A percentile compares a stretch with the other conserved stretches of the same genome.
Evolutionary conservation across 306 rosid genomes (phyloP).

Genomic region (Hylodesmum podocarpum): DNA sequence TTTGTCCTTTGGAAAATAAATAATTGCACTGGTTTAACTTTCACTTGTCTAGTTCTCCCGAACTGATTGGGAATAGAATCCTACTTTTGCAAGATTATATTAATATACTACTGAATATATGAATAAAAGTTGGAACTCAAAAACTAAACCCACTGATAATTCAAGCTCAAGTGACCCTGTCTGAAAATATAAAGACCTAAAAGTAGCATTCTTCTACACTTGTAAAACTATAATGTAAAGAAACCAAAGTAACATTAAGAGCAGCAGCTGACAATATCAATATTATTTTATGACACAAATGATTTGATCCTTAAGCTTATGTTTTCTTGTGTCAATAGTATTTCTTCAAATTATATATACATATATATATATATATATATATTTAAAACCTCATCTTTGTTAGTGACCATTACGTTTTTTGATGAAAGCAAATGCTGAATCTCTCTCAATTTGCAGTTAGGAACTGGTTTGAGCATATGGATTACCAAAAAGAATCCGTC

Average conservation of each 20-base stretch:
- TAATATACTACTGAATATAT: not conserved
- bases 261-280: not conserved
- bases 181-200: constrained; percentile 1
- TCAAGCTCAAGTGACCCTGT: not conserved
- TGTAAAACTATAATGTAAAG: not conserved
- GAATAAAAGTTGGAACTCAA: not conserved
- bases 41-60: not conserved
- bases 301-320: not conserved
- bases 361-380: too few species aligned
- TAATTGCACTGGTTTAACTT: not conserved
- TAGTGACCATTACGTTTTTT: not conserved
- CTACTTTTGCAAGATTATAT: not conserved
- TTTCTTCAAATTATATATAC: not conserved
- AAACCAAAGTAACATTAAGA: constrained; percentile 11
- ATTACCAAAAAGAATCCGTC: constrained; percentile 89
- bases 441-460: constrained; percentile 66
- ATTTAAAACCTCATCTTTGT: not conserved
- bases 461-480: constrained; percentile 91
- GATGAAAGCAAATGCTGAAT: constrained; percentile 7
- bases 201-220: not conserved
- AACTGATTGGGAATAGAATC: not conserved
- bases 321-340: not conserved
- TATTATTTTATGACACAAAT: not conserved
- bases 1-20: not conserved
- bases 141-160: not conserved